phyloP scores from a whole-genome alignment of 1,139 yeast genomes.

The Ashbya aceris region DNA sequence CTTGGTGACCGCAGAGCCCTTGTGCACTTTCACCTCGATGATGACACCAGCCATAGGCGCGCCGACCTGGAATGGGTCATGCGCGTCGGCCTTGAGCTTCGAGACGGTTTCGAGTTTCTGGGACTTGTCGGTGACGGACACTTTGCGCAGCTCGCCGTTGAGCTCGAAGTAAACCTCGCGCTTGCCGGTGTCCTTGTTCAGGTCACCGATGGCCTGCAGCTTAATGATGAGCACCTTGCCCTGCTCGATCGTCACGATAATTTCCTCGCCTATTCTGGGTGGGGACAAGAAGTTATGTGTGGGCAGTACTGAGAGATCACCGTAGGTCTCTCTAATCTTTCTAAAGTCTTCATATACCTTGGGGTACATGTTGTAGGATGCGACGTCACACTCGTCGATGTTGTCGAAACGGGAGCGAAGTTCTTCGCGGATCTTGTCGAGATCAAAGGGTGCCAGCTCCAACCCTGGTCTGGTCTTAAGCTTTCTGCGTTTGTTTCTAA shows the following conservation, averaged over 20 bases:
- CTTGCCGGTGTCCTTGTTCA: conserved; percentile 73
- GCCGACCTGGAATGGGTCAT: conserved; percentile 86
- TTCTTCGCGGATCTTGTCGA: conserved; percentile 61
- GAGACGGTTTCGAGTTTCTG: conserved; percentile 77
- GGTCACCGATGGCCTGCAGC: conserved; percentile 87
- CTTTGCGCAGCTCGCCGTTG: conserved; percentile 97
- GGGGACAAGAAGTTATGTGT: conserved; percentile 84
- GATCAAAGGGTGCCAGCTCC: conserved; percentile 72
- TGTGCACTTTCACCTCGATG: conserved; percentile 84
- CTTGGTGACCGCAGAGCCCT: conserved; percentile 83
- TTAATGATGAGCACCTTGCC: conserved; percentile 91
- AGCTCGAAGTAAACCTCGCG: conserved; percentile 97
- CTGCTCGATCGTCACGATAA: conserved; percentile 80
- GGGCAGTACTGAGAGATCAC: conserved; percentile 90
- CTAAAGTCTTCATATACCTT: conserved; percentile 87
- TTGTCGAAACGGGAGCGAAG: conserved; percentile 52
- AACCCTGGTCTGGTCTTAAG: conserved; percentile 87
- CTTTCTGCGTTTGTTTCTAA: conserved; percentile 84
- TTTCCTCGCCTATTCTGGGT: conserved; percentile 79
- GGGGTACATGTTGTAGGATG: conserved; percentile 95
- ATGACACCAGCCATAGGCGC: conserved; percentile 99
- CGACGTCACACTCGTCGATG: conserved; percentile 80
- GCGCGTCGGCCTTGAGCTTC: conserved; percentile 82
- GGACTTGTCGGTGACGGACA: conserved; percentile 78
- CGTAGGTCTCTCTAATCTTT: conserved; percentile 65